Base-by-base conservation (phyloP, 257 asterid species). In the Catharanthus roseus region DNA sequence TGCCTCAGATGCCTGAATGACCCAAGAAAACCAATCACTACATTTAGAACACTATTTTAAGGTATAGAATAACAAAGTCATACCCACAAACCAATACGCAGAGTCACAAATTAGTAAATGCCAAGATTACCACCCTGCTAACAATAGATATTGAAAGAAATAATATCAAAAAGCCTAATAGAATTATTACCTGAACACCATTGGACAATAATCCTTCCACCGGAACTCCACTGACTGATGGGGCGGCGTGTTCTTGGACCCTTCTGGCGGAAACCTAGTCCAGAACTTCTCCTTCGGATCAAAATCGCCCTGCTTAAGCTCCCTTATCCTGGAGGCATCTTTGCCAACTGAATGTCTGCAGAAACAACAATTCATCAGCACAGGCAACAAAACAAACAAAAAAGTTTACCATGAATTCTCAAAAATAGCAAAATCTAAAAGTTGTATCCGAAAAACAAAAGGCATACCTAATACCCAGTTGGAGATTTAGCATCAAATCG, bases 401-500 rank as follows among this genome's bases (percentile, higher is more conserved):
- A 26, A 57, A 38, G 36, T 10, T 26, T 4, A 64, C 9, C 54
- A 61, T 49, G 31, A 24, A 67, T 54, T 24, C 5, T 38, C 5
- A 3, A 63, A 58, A n/a, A 65, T 34, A 21, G 34, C 58, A 74
- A 23, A 61, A 63, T 58, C 55, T 60, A 38, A 19, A 51, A 62
- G 57, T 55, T n/a, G 23, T 63, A 66, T 33, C 0, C 73, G 60
- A 38, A 11, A 0, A 29, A 36, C 21, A 21, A 42, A 68, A 51
- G 45, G 63, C 55, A 69, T 79, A 91, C 99, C 99, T 86, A 55
- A 92, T 95, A 33, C 99, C 99, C 89, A 95, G 69, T 72, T 95
- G 99, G 77, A 95, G 96, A 85, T 92, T 95, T 55, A 95, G 97
- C 98, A 95, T 95, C 78, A 95, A 83, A 47, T 88, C 96, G 50